A percentile compares a stretch with the other conserved stretches of the same genome.
phyloP scores from a whole-genome alignment of 306 rosid species.

The Prunus padus region DNA sequence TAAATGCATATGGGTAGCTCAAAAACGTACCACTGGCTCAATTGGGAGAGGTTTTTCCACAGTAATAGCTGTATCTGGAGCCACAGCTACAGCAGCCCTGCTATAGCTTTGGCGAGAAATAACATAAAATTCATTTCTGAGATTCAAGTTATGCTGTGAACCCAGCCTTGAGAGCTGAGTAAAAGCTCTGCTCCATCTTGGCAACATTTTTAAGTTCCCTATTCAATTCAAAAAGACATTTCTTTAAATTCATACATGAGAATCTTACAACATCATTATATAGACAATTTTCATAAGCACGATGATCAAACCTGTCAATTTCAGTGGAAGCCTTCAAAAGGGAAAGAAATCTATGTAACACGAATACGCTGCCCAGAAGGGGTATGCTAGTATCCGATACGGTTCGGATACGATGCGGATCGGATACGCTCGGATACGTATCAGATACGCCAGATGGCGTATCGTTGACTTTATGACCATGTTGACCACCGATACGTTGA shows the following conservation, averaged over 20 bases:
- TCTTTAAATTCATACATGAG: background rate
- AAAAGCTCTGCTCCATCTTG: conserved; percentile 52
- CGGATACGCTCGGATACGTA: too few species aligned
- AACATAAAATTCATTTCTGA: conserved; percentile 22
- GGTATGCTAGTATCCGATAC: too few species aligned
- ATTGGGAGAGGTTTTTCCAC: conserved; percentile 28
- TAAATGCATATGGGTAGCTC: background rate
- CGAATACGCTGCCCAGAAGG: too few species aligned
- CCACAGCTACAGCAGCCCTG: conserved; percentile 50
- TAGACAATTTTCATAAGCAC: too few species aligned
- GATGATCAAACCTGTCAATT: too few species aligned
- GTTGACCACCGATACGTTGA: too few species aligned
- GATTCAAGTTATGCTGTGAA: conserved; percentile 31
- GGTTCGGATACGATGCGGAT: too few species aligned
- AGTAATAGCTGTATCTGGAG: conserved; percentile 29
- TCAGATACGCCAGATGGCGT: too few species aligned
- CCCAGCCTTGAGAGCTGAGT: conserved; percentile 50
- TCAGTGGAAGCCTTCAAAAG: too few species aligned
- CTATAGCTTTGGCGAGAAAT: conserved; percentile 45
- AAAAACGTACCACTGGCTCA: conserved; percentile 37
- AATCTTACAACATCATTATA: too few species aligned
- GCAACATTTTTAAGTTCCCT: conserved; percentile 54
- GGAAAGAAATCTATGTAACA: too few species aligned
- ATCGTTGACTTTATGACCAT: too few species aligned
- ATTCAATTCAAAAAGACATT: conserved; percentile 1